Percentiles rank a stretch among this genome's conserved stretches.
These are phyloP conservation scores for Podila clonocystis DNA, from an alignment of 192 early-diverging fungal genomes.

Conservation along the genomic window DNA sequence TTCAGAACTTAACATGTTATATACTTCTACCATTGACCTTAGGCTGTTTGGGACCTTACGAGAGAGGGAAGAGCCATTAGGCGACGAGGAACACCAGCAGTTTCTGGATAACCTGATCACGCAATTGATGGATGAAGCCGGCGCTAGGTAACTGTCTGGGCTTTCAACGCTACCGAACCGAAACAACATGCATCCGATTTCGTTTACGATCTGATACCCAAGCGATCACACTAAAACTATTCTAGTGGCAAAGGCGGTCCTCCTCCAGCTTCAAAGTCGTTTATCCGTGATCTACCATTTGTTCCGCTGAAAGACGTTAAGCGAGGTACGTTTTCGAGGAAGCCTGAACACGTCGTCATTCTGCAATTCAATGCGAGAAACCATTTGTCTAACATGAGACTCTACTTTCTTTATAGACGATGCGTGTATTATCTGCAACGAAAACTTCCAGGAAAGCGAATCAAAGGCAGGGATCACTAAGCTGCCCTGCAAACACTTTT, in stretches of 20 bases:
- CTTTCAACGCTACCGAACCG: too few species aligned
- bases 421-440: conserved; percentile 51
- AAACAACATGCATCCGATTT: not conserved
- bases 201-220: not conserved
- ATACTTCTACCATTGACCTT: not conserved
- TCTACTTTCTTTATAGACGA: conserved; percentile 25
- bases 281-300: conserved; percentile 46
- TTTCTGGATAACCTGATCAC: conserved; percentile 66
- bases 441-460: conserved; percentile 50
- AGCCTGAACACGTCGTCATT: not conserved
- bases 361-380: not conserved
- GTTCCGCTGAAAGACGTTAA: conserved; percentile 45
- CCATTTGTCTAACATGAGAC: too few species aligned
- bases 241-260: conserved; percentile 50
- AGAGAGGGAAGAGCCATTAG: conserved; percentile 38
- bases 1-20: not conserved
- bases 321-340: conserved; percentile 21
- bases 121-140: conserved; percentile 64
- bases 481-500: conserved; percentile 52
- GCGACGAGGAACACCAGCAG: conserved; percentile 53
- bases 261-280: conserved; percentile 53
- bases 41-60: conserved; percentile 59
- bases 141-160: conserved; percentile 48
- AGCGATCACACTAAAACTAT: not conserved
- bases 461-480: conserved; percentile 38